These are phyloP conservation scores for Pseudozyma hubeiensis DNA, from an alignment of 1,284 basidiomycete species.

Conservation along the genomic window DNA sequence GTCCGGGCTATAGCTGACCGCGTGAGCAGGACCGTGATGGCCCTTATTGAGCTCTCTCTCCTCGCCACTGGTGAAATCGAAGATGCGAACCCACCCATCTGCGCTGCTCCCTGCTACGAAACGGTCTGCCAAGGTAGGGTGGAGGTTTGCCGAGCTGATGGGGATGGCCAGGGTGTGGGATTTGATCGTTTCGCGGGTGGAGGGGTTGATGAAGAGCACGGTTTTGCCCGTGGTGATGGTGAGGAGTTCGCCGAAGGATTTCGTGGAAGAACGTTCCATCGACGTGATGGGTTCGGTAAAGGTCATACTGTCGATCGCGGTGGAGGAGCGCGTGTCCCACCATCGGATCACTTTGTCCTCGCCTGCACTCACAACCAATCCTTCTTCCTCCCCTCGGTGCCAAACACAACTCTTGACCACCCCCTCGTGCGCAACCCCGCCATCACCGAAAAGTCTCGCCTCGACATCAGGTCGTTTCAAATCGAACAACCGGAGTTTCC, in stretches of 20 bases:
- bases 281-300: slow-evolving; percentile 87
- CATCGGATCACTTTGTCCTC: slow-evolving; percentile 91
- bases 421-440: slow-evolving; percentile 77
- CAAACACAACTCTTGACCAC: slow-evolving; percentile 92
- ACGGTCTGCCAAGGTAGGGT: slow-evolving; percentile 85
- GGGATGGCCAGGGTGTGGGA: slow-evolving; percentile 68
- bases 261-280: slow-evolving; percentile 80
- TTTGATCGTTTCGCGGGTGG: slow-evolving; percentile 41
- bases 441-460: slow-evolving; percentile 76
- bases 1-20: slow-evolving; percentile 92
- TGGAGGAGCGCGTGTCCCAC: slow-evolving; percentile 91
- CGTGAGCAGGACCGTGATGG: slow-evolving; percentile 96
- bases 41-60: slow-evolving; percentile 94
- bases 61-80: slow-evolving; percentile 84
- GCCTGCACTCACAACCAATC: slow-evolving; percentile 81
- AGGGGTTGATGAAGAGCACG: slow-evolving; percentile 78
- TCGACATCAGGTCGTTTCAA: slow-evolving; percentile 78
- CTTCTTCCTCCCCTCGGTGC: slow-evolving; percentile 76
- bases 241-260: slow-evolving; percentile 83
- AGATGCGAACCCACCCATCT: slow-evolving; percentile 97
- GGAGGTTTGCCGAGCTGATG: slow-evolving; percentile 90
- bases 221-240: slow-evolving; percentile 91
- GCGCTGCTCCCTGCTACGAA: slow-evolving; percentile 90
- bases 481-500: slow-evolving; percentile 95
- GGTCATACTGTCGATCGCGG: slow-evolving; percentile 77